Percentiles rank a stretch among this genome's conserved stretches.
Evolutionary conservation across 352 stramenopile species (phyloP).

Genomic region (Phytophthora cajani): DNA sequence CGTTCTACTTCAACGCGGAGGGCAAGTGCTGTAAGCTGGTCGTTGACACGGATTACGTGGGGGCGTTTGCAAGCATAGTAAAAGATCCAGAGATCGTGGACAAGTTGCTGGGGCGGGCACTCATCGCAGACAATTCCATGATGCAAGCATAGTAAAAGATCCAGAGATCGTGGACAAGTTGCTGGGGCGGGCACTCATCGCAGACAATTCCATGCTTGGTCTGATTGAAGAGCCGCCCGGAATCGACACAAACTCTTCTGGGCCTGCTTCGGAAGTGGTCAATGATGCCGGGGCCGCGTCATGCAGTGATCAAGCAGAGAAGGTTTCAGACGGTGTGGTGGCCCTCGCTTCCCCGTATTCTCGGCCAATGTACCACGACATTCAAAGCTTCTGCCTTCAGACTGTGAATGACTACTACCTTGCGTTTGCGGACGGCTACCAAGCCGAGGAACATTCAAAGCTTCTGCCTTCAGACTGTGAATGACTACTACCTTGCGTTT

Average conservation of each 20-base stretch:
- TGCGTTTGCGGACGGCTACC: neutral
- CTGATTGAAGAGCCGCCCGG: neutral
- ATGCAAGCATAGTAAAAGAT: neutral
- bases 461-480: neutral
- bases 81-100: neutral
- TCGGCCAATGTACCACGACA: neutral
- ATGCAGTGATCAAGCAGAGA: neutral
- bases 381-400: neutral
- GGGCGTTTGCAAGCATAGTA: neutral
- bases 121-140: slow-evolving; percentile 2
- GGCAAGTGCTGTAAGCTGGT: neutral
- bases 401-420: slow-evolving; percentile 1
- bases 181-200: neutral
- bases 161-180: neutral
- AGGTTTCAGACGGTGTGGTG: neutral
- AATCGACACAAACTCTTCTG: neutral
- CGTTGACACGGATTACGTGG: neutral
- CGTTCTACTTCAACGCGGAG: slow-evolving; percentile 5
- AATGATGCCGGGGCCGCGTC: no score
- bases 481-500: slow-evolving; percentile 5
- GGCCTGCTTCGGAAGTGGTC: neutral
- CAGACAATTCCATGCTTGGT: slow-evolving; percentile 2
- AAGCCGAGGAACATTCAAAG: neutral
- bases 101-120: neutral
- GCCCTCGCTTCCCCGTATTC: neutral